phyloP scores from a whole-genome alignment of 164 flowering plant genomes.

The Houttuynia cordata region DNA sequence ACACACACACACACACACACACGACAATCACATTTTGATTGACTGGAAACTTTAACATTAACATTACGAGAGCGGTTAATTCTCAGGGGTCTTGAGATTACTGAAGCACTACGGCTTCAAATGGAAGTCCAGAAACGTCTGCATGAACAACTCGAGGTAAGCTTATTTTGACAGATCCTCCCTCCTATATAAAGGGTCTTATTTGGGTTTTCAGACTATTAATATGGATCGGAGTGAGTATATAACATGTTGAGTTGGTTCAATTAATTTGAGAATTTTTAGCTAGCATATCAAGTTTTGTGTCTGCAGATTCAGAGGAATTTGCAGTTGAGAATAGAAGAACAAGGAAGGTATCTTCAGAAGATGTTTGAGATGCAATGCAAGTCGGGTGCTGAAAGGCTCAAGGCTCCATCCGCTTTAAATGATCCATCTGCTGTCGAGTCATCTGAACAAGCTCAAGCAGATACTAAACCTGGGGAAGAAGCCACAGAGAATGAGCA shows the following conservation, averaged over 20 bases:
- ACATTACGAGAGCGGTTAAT: not conserved
- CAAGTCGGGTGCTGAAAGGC: conserved; percentile 38
- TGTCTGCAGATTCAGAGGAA: conserved; percentile 81
- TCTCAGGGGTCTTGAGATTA: conserved; percentile 59
- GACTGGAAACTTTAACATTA: too few species aligned
- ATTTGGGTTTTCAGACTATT: too few species aligned
- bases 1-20: not conserved
- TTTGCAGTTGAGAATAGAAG: conserved; percentile 86
- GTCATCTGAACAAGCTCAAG: conserved; percentile 22
- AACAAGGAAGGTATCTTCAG: conserved; percentile 76
- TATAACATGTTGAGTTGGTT: too few species aligned
- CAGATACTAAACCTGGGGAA: conserved; percentile 19
- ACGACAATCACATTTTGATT: too few species aligned
- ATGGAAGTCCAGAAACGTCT: conserved; percentile 82
- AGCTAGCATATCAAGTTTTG: not conserved
- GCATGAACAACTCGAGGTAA: conserved; percentile 85
- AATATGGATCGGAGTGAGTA: too few species aligned
- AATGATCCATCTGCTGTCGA: conserved; percentile 19
- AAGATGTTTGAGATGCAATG: conserved; percentile 92
- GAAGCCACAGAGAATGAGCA: conserved; percentile 16
- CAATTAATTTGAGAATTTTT: too few species aligned
- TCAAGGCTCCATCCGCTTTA: conserved; percentile 24
- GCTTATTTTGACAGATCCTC: conserved; percentile 3
- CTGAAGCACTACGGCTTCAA: conserved; percentile 71
- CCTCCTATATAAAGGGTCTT: not conserved